These are phyloP conservation scores for Ceriops zippeliana DNA, from an alignment of 345 rosid species.

Conservation along the genomic window DNA sequence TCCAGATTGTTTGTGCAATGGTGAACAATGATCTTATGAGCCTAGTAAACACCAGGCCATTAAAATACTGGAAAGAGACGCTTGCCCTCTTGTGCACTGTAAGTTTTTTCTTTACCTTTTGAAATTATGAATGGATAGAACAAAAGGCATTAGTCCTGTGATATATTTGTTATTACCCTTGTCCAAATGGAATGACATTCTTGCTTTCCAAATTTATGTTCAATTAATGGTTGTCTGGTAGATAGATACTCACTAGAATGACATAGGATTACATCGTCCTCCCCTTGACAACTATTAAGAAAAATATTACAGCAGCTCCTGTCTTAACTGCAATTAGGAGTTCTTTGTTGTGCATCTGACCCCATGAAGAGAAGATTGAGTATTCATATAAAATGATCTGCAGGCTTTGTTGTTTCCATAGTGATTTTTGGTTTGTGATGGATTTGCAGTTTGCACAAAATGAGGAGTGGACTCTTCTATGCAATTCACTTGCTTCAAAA, in stretches of 20 bases:
- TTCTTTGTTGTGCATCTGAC: not conserved
- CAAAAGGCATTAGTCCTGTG: not conserved
- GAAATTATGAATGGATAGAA: not conserved
- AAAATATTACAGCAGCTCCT: too few relatives aligned
- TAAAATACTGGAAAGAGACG: slow-evolving; percentile 92
- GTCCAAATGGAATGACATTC: too few relatives aligned
- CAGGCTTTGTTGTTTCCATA: not conserved
- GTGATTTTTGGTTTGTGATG: slow-evolving; percentile 20
- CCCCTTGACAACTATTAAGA: too few relatives aligned
- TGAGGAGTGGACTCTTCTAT: slow-evolving; percentile 81
- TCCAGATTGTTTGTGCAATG: slow-evolving; percentile 93
- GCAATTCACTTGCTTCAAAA: slow-evolving; percentile 80
- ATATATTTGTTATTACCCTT: too few relatives aligned
- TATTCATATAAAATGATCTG: not conserved
- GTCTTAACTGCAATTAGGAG: not conserved
- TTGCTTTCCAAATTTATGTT: too few relatives aligned
- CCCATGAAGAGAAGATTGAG: not conserved
- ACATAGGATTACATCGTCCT: too few relatives aligned
- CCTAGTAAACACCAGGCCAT: slow-evolving; percentile 74
- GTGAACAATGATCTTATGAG: slow-evolving; percentile 83
- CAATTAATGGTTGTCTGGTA: too few relatives aligned
- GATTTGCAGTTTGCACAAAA: slow-evolving; percentile 77
- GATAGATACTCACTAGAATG: too few relatives aligned
- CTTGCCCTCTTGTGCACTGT: slow-evolving; percentile 92
- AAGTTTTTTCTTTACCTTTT: slow-evolving; percentile 35